Conservation (phyloP, 768 basidiomycete genomes). For the Pulveroboletus ravenelii region DNA sequence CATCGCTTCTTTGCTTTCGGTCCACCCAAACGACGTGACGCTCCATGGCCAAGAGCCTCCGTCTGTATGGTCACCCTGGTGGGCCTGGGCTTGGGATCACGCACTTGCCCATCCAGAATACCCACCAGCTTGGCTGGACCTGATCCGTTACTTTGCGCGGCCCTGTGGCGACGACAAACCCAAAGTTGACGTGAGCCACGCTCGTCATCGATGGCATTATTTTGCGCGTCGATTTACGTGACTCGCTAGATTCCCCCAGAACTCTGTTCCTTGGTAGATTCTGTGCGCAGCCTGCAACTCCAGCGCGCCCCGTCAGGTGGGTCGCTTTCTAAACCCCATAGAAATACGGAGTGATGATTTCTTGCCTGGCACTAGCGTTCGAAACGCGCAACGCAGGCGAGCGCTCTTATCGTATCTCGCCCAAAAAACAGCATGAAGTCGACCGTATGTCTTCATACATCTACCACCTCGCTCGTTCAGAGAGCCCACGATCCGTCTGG, state of each 20-base stretch:
- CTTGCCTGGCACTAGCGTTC: conserved; percentile 4
- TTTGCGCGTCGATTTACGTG: background rate
- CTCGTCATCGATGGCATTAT: background rate
- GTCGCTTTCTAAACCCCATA: background rate
- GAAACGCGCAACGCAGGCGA: conserved; percentile 1
- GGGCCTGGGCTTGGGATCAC: conserved; percentile 30
- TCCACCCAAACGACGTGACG: conserved; percentile 46
- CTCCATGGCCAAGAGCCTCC: conserved; percentile 18
- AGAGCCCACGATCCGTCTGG: conserved; percentile 20
- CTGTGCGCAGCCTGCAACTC: conserved; percentile 25
- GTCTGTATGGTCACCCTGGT: conserved; percentile 32
- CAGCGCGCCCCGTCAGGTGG: conserved; percentile 18
- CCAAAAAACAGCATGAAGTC: conserved; percentile 75
- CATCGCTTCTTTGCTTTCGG: conserved; percentile 34
- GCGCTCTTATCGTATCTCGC: conserved; percentile 53
- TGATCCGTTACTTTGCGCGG: conserved; percentile 23
- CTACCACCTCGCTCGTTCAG: conserved; percentile 29
- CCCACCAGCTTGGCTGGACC: conserved; percentile 21
- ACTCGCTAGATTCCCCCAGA: conserved; percentile 21
- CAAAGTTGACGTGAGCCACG: conserved; percentile 14
- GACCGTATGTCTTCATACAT: conserved; percentile 57
- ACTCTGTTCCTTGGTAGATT: conserved; percentile 19
- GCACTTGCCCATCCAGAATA: conserved; percentile 11
- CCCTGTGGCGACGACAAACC: conserved; percentile 6
- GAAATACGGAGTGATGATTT: background rate